Conservation (phyloP, 2,329 filamentous ascomycete genomes). For the Arachnomyces sp. region DNA sequence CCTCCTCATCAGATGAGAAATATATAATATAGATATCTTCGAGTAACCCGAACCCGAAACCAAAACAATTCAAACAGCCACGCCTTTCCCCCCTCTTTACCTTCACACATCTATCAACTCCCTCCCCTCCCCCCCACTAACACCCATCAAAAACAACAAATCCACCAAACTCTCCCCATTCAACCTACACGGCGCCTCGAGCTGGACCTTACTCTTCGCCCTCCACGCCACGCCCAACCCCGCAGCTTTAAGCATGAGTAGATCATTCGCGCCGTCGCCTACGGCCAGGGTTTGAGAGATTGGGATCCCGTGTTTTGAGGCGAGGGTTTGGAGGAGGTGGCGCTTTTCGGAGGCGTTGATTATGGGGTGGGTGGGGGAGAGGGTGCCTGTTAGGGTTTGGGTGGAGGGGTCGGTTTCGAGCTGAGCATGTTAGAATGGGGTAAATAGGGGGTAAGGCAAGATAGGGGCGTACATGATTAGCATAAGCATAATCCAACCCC, state of each 20-base stretch:
- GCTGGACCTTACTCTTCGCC: constrained; percentile 57
- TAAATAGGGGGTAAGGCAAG: not conserved
- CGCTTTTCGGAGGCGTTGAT: constrained; percentile 53
- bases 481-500: constrained; percentile 78
- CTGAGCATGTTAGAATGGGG: constrained; percentile 11
- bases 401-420: constrained; percentile 42
- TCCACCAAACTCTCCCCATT: constrained; percentile 52
- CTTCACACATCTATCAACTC: constrained; percentile 25
- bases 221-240: constrained; percentile 56
- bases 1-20: too few species aligned
- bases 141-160: constrained; percentile 50
- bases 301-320: constrained; percentile 45
- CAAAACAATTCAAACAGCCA: too few species aligned
- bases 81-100: not conserved
- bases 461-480: constrained; percentile 59
- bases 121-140: constrained; percentile 42
- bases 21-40: too few species aligned
- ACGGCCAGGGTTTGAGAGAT: constrained; percentile 50
- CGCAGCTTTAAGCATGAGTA: constrained; percentile 56
- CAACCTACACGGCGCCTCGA: constrained; percentile 50
- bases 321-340: constrained; percentile 46
- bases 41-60: too few species aligned
- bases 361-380: constrained; percentile 46
- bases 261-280: constrained; percentile 58
- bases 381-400: constrained; percentile 48